Conservation (phyloP, 2,329 filamentous ascomycete genomes). For the Penicillium corylophilum region DNA sequence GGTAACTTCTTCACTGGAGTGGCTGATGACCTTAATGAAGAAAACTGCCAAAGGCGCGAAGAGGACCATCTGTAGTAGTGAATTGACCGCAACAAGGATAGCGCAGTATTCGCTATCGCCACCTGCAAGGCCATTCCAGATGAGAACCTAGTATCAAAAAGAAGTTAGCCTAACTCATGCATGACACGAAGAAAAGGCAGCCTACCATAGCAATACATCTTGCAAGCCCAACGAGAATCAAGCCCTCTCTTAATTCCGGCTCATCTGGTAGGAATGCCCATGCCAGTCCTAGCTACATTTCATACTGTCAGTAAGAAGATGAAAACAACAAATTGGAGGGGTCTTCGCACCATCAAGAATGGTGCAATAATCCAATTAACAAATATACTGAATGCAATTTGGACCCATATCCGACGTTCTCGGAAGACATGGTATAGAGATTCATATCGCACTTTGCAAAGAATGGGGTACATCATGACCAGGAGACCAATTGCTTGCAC, state of each 20-base stretch:
- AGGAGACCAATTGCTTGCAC: constrained; percentile 70
- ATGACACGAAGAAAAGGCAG: background rate
- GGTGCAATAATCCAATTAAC: constrained; percentile 85
- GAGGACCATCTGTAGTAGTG: constrained; percentile 71
- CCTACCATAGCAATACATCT: constrained; percentile 84
- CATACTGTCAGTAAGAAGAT: background rate
- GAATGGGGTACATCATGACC: constrained; percentile 93
- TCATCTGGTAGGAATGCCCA: constrained; percentile 57
- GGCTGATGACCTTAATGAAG: constrained; percentile 69
- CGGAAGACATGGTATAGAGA: constrained; percentile 66
- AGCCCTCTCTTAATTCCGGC: constrained; percentile 56
- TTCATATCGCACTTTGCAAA: constrained; percentile 84
- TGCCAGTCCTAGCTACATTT: constrained; percentile 46
- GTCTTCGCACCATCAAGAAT: constrained; percentile 73
- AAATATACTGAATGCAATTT: constrained; percentile 73
- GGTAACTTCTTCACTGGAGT: constrained; percentile 35
- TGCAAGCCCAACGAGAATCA: constrained; percentile 80
- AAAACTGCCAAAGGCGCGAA: constrained; percentile 68
- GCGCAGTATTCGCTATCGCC: constrained; percentile 82
- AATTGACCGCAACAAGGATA: constrained; percentile 73
- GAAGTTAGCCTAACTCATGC: background rate
- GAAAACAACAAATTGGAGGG: too few relatives aligned
- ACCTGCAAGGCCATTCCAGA: constrained; percentile 76
- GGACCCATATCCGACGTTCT: constrained; percentile 67
- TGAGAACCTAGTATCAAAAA: constrained; percentile 50